Evolutionary conservation across 176 grass and related monocot species (phyloP), one percentile per base, ranked within the genome.

Genomic region (Ampelocalamus luodianensis): DNA sequence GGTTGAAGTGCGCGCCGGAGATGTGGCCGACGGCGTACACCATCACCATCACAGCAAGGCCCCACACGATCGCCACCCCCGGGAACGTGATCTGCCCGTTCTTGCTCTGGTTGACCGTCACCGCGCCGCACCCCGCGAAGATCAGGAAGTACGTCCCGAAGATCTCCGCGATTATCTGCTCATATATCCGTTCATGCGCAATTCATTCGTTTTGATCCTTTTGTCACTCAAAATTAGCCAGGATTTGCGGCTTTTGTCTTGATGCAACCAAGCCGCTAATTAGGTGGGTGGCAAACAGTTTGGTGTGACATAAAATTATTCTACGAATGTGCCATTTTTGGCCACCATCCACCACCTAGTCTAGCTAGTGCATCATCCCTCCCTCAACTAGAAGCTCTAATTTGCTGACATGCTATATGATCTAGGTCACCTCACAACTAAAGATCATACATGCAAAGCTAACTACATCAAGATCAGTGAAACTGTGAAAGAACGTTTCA

Each of bases 1-100:
- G 96, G 82, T 99, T 99, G 89, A 99, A 93, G 87, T 99, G 96
- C 9, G 93, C 96, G 54, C 96, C 91, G 70, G 96, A 99, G 86
- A 96, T 99, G 81, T 99, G 96, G 27, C 96, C 96, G 0, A 99
- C 83, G 3, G 97, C 90, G 90, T 99, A 99, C 53, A 96, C 88
- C 97, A 99, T 96, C 77, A 96, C 97, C 97, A 94, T 99, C 40
- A 96, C 97, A 0, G 79, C 90, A 0, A 99, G 86, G 0, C 97
- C 97, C 97, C 97, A 99, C 70, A 96, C 93, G 60, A 96, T 88
- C 79, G 88, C 88, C 15, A 99, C 83, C 0, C 97, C 97, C 0
- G 97, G 97, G 73, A 99, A 96, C 18, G 97, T 99, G 65, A 99
- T 92, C 78, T 87, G 62, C n/a, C 93, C 91, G 24, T 80, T 56